Conservation (phyloP, 192 early-diverging fungal species). For the Backusella westeae region DNA sequence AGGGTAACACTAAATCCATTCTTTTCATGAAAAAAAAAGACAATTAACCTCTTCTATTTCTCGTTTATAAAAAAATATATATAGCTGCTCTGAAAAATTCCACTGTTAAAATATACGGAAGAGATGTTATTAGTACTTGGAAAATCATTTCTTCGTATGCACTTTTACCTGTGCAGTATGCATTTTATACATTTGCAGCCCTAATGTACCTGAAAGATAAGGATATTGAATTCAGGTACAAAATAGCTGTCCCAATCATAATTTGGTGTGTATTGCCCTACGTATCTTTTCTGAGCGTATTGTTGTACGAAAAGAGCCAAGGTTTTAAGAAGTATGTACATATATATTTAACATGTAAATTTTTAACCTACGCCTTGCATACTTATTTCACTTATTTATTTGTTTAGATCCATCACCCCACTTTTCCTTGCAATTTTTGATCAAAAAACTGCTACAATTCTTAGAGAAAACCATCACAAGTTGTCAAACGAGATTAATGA, state of each 20-base stretch:
- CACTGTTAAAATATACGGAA: constrained; percentile 90
- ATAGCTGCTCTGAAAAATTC: constrained; percentile 80
- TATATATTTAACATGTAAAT: neutral
- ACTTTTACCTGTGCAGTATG: constrained; percentile 72
- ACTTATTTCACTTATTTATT: neutral
- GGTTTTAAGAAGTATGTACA: constrained; percentile 60
- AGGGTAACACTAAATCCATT: constrained; percentile 27
- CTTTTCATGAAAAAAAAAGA: neutral
- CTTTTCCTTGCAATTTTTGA: constrained; percentile 72
- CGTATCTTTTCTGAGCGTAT: constrained; percentile 68
- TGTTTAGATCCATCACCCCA: constrained; percentile 70
- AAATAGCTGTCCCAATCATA: constrained; percentile 36
- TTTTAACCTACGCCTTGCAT: neutral
- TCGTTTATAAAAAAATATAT: neutral
- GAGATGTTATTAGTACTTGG: constrained; percentile 98
- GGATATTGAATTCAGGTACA: constrained; percentile 33
- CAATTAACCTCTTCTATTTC: neutral
- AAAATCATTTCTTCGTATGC: constrained; percentile 80
- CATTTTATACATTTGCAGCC: constrained; percentile 64
- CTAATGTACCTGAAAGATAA: constrained; percentile 39
- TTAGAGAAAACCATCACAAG: constrained; percentile 66
- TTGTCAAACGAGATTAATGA: constrained; percentile 74
- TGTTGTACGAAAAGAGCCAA: constrained; percentile 71
- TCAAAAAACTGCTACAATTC: constrained; percentile 53
- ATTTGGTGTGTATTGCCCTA: constrained; percentile 55